Evolutionary conservation across 108 stramenopile species (phyloP), one percentile per base, ranked within the genome.

Genomic region (Nitzschia putrida): DNA sequence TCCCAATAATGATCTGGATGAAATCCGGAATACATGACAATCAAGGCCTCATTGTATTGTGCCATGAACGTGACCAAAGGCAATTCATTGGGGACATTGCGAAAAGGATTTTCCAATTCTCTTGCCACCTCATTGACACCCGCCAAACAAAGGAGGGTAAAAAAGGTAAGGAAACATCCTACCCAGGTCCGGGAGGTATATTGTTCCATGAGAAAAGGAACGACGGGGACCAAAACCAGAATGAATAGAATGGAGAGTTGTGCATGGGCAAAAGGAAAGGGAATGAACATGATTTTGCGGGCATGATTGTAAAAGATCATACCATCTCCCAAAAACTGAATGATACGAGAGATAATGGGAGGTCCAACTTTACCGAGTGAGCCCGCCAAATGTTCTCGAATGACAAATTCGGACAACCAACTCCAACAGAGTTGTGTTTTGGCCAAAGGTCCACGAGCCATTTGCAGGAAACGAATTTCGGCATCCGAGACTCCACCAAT

Each of bases 41-140:
- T 53, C 53, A 92, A 61, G 8, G 82, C 74, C 82, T 92, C 91
- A 56, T 92, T 92, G 75, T 72, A 89, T 57, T 81, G 63, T 3
- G 91, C 91, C 71, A 78, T 56, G 20, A 92, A 40, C 2, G 85
- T 86, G 43, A 82, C 81, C 14, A 92, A 53, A 21, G 91, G 91
- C 39, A 92, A 53, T 53, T 92, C 88, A 69, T 92, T 92, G 37
- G 90, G 89, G 26, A 85, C 83, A 72, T 87, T 89, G 11, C 87
- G 63, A 76, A 87, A 92, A 7, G 91, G 91, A 74, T 86, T 92
- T 64, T 89, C 88, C 61, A 92, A 78, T 63, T 89, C 91, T 14
- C 88, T 60, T 2, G 88, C 88, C 34, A 92, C 88, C 63, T 89
- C 91, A 61, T 92, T 83, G 59, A 92, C 77, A 6, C 87, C 91